Evolutionary conservation across 31 red algal species (phyloP), one percentile per base, ranked within the genome.

Genomic region (Bonnemaisonia californica): DNA sequence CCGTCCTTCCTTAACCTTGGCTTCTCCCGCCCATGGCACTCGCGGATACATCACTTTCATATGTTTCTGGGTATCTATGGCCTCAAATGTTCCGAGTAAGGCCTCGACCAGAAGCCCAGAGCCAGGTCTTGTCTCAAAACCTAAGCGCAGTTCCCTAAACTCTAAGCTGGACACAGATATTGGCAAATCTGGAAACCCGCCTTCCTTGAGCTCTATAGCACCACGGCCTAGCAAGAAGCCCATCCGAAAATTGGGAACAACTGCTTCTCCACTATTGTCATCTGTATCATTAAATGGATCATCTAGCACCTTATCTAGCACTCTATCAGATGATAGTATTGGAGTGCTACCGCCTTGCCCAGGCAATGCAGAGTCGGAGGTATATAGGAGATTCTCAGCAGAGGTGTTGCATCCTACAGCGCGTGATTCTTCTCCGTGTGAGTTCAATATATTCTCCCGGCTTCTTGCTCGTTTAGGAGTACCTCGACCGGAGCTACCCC

Each of bases 11-110:
- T 71, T 67, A 7, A 69, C n/a, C 19, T 47, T 1, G 19, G 35
- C 32, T 21, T 83, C 62, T 27, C 90, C 90, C 45, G 90, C 71
- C 92, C 85, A 95, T 28, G 84, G 85, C 47, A 83, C 93, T 74
- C 87, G 63, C 55, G 87, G 93, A 42, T 95, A 91, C 83, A 95
- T 90, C 8, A 91, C 78, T 63, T 69, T 89, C 62, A 83, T 65
- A 23, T 73, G 41, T 65, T 87, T 85, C 33, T 64, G 66, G 13
- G 82, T 26, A 77, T 95, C 93, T 41, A 90, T 57, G 2, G 84
- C 87, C 51, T 95, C 85, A 35, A 95, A 85, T 4, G 82, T 95
- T 69, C 93, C 93, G 13, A 95, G 74, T 3, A 91, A 60, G 22
- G 88, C 83, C 66, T 91, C 93, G 7, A 95, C 38, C 51, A 91